A percentile compares a stretch with the other conserved stretches of the same genome.
phyloP scores from a whole-genome alignment of 495 filamentous ascomycete genomes.

The Hypoxylon subgilvum region DNA sequence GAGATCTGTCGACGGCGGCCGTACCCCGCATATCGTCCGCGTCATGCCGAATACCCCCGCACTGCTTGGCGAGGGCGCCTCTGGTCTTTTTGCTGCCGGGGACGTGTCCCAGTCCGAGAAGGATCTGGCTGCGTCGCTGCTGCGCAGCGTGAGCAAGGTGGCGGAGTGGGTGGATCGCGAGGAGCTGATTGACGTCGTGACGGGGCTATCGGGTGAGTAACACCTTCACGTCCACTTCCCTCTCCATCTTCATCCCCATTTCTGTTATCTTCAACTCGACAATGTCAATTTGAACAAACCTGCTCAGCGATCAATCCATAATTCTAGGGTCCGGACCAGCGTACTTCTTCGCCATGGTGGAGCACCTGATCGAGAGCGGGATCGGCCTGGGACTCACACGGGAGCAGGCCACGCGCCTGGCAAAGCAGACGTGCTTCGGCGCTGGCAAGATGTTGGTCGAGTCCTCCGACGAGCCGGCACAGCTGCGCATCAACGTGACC shows the following conservation, averaged over 20 bases:
- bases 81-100: conserved; percentile 43
- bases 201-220: conserved; percentile 45
- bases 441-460: conserved; percentile 44
- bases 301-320: conserved; percentile 3
- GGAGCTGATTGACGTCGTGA: conserved; percentile 47
- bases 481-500: conserved; percentile 44
- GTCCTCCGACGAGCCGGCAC: conserved; percentile 42
- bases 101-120: conserved; percentile 42
- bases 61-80: conserved; percentile 45
- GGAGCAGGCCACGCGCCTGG: conserved; percentile 44
- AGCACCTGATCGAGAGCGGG: conserved; percentile 44
- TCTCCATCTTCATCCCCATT: not conserved
- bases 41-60: conserved; percentile 53
- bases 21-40: conserved; percentile 41
- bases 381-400: conserved; percentile 39
- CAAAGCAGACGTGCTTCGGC: conserved; percentile 45
- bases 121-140: conserved; percentile 39
- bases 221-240: not conserved
- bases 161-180: conserved; percentile 46
- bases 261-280: not conserved
- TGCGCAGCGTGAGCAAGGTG: conserved; percentile 41
- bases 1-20: too few species aligned
- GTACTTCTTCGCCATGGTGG: conserved; percentile 47
- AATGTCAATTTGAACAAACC: not conserved
- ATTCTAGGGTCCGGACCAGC: conserved; percentile 43